phyloP scores from a whole-genome alignment of 805 yeast species.

The Tetrapisispora fleetii region DNA sequence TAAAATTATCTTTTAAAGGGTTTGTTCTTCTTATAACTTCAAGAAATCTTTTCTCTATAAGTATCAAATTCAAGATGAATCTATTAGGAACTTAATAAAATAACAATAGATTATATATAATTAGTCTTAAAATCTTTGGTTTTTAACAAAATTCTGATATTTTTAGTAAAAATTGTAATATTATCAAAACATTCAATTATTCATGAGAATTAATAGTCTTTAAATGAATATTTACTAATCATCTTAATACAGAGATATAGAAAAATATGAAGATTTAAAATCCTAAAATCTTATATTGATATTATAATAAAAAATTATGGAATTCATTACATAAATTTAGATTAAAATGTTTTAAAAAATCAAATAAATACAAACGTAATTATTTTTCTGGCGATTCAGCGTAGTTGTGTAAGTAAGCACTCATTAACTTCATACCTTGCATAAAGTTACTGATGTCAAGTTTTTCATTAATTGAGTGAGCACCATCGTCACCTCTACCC shows the following conservation, averaged over 20 bases:
- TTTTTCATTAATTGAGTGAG: constrained; percentile 96
- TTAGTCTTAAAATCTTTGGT: too few relatives aligned
- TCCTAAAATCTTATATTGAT: too few relatives aligned
- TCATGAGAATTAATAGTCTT: too few relatives aligned
- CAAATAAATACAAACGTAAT: not conserved
- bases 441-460: constrained; percentile 80
- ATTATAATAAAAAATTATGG: not conserved
- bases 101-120: too few relatives aligned
- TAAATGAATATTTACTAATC: too few relatives aligned
- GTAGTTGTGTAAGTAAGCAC: constrained; percentile 87
- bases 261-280: too few relatives aligned
- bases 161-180: too few relatives aligned
- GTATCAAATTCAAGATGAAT: too few relatives aligned
- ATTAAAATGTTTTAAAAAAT: not conserved
- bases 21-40: not conserved
- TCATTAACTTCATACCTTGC: constrained; percentile 86
- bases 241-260: too few relatives aligned
- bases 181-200: too few relatives aligned
- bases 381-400: constrained; percentile 33
- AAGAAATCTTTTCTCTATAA: not conserved
- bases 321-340: not conserved
- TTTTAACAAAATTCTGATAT: too few relatives aligned
- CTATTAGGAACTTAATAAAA: too few relatives aligned
- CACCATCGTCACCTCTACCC: constrained; percentile 99
- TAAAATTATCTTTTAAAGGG: not conserved